Base-by-base conservation (phyloP, 169 alveolate species). In the Plasmodium sp. region DNA sequence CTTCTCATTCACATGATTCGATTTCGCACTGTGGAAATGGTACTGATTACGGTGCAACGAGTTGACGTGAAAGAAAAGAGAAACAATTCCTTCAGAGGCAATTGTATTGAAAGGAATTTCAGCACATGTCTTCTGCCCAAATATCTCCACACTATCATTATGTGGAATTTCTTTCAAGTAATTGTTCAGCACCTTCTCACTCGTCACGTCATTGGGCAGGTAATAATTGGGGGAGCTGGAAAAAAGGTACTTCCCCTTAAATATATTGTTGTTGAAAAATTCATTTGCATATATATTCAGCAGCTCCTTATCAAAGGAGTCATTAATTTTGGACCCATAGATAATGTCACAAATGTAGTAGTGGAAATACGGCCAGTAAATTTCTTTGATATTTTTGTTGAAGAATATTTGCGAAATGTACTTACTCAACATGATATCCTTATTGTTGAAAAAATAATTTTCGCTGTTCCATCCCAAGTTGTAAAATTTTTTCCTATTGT, bases 391-490 rank as follows among this genome's bases (percentile, higher is more conserved):
- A 92, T 73, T 81, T 43, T 92, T 92, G 82, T 92, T 81, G 27
- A 92, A 67, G 75, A 92, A 92, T 54, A 92, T 56, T 82, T 81
- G 56, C 12, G 92, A 67, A 7, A 92, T 92, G 79, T 92, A 81
- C 58, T 92, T 92, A 67, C 95, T 82, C 27, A 92, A 73, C 22
- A 92, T 71, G 10, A 92, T 58, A 72, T 98, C 99, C 54, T 98
- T 97, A 92, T 98, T 98, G 79, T 97, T 98, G 95, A 98, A 98
- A 58, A 98, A 98, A 92, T 98, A 98, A 83, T 96, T 94, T 27
- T 97, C 99, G 56, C 73, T 48, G 95, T 97, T 97, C 99, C 99
- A 98, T 33, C 99, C 99, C 6, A 98, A 93, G 74, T 97, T 96
- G 82, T 98, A 97, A 96, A 97, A 98, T 85, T 98, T 97, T 95